Evolutionary conservation across 2,329 filamentous ascomycete species (phyloP).

Genomic region (Monilinia fructicola): DNA sequence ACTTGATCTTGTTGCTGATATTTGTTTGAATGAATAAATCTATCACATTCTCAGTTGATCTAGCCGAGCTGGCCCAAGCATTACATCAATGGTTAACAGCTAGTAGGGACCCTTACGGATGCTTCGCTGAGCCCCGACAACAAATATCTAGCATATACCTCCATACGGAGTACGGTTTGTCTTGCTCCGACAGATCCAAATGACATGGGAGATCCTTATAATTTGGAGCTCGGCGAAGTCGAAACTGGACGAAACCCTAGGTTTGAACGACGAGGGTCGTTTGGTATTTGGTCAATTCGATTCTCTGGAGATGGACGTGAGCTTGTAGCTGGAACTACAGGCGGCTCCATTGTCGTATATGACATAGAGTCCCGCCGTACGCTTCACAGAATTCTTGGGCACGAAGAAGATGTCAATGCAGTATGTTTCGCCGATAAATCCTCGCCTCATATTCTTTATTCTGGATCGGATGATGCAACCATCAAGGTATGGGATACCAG

Average conservation of each 20-base stretch:
- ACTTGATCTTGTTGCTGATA: neutral
- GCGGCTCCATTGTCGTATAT: constrained; percentile 80
- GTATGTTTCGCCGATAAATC: constrained; percentile 90
- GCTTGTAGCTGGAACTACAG: constrained; percentile 83
- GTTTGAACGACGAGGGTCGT: constrained; percentile 40
- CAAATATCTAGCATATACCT: constrained; percentile 86
- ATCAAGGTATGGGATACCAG: constrained; percentile 96
- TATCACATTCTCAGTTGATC: neutral
- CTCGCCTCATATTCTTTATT: constrained; percentile 92
- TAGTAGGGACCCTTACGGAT: constrained; percentile 83
- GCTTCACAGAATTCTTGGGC: constrained; percentile 63
- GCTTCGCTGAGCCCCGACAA: constrained; percentile 90
- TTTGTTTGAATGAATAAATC: neutral
- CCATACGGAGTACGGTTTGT: constrained; percentile 80
- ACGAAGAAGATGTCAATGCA: constrained; percentile 89
- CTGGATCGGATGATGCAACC: constrained; percentile 89
- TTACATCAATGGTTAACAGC: neutral
- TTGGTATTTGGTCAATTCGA: constrained; percentile 82
- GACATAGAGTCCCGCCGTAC: constrained; percentile 81
- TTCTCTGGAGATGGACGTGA: constrained; percentile 91
- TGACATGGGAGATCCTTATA: constrained; percentile 75
- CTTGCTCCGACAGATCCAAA: constrained; percentile 84
- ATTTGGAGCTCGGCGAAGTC: constrained; percentile 67
- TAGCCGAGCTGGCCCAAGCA: neutral
- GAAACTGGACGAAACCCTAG: constrained; percentile 37